Base-by-base conservation (phyloP, 1,284 basidiomycete species). In the Naganishia cerealis region DNA sequence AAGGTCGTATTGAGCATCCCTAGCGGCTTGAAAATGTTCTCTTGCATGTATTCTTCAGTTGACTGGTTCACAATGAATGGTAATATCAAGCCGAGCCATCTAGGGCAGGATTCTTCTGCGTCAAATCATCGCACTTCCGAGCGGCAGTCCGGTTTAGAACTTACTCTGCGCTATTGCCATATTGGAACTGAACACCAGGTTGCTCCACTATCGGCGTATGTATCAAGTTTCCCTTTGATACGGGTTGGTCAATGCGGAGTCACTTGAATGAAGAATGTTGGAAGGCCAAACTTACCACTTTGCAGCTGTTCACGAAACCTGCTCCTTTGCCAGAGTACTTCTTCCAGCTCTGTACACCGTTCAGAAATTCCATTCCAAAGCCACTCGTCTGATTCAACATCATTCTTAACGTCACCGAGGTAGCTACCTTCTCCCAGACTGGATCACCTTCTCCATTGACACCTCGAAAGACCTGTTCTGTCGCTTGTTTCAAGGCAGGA, bases 301-400 rank as follows among this genome's bases (percentile, higher is more conserved):
- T 75, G 68, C 76, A 78, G n/a, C 68, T 71, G 61, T 76, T 76
- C 56, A 76, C 75, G 57, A 72, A 75, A 18, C 75, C 75, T 7
- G 56, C 69, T 0, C 73, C 76, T 33, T 68, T 71, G 8, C 57
- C 48, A 48, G 71, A 67, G n/a, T 57, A 59, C 66, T 55, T 66
- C 66, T 76, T 76, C 72, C 73, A 76, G 1, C 33, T 54, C 29
- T 65, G 65, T 13, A 76, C 75, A n/a, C 48, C 67, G 4, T 65
- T 59, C 6, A 72, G 73, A 67, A 75, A 74, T 63, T 76, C 76
- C 26, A 46, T 61, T 0, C 77, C 76, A 52, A 77, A 78, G 13
- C 77, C 77, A 55, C 72, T 72, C 15, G 74, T 74, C 71, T 77
- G 77, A 61, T 78, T 78, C 53, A 76, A 66, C 68, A 78, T 58